Base-by-base conservation (phyloP, 2,329 filamentous ascomycete genomes). In the Diaporthe sp. region DNA sequence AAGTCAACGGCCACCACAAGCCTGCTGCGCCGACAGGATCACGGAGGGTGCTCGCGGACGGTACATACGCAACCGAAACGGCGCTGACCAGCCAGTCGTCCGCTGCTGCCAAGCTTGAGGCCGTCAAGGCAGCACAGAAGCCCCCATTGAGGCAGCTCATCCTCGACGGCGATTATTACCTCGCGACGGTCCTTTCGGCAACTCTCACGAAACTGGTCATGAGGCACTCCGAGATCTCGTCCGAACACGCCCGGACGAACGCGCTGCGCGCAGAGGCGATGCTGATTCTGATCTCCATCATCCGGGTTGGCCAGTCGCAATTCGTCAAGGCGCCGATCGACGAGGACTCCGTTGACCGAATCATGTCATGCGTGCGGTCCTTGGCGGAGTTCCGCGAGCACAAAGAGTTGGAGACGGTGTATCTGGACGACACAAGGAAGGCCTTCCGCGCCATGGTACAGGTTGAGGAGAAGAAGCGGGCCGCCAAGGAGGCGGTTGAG, bases 241-340 rank as follows among this genome's bases (percentile, higher is more conserved):
- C 93, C 32, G 96, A 98, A 79, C 85, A 89, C 56, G 94, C 94
- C 56, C 93, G 97, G 51, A 98, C 96, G 39, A 99, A 99, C 79
- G 96, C 96, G 39, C 90, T 99, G 35, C 93, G 95, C 66, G 97
- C 97, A 4, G 97, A 99, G 84, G 97, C 97, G 58, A 99, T 99
- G 97, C 90, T 99, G 70, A 98, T 99, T 82, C 98, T 98, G 96
- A 98, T 99, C 79, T 98, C 97, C 7, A 97, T 99, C 78, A 95
- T 99, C 78, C 95, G 97, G 66, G 97, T 98, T 75, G 97, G 97
- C 53, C 97, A 99, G 85, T 98, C 96, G n/a, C 95, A 98, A 77
- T 99, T 99, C 79, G 97, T 97, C 81, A 98, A 98, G 87, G 94
- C 95, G 1, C 94, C 95, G 3, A 98, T 99, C 77, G 97, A 99